Evolutionary conservation across 2,329 filamentous ascomycete genomes (phyloP).

Genomic region (Fusarium verrucosum): DNA sequence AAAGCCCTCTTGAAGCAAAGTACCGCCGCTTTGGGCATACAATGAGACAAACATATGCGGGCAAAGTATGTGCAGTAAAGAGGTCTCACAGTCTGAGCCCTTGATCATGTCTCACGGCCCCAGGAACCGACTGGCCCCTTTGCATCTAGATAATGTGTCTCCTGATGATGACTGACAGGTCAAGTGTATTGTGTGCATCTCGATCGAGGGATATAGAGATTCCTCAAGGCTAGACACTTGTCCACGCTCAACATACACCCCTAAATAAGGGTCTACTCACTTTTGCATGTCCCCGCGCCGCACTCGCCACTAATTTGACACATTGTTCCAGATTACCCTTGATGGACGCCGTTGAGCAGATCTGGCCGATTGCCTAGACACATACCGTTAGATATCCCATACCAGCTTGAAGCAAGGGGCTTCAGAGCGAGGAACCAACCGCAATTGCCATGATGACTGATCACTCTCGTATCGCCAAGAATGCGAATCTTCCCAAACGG

Average conservation of each 20-base stretch:
- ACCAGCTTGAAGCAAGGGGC: constrained; percentile 27
- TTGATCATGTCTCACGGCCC: constrained; percentile 36
- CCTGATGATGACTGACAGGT: constrained; percentile 11
- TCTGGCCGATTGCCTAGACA: constrained; percentile 82
- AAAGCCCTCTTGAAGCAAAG: constrained; percentile 11
- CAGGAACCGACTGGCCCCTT: constrained; percentile 22
- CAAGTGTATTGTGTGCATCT: constrained; percentile 6
- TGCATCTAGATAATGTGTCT: constrained; percentile 3
- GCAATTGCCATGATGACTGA: constrained; percentile 41
- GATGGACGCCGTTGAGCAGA: constrained; percentile 85
- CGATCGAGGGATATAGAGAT: constrained; percentile 28
- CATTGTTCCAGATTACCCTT: constrained; percentile 83
- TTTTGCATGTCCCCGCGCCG: constrained; percentile 79
- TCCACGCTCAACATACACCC: constrained; percentile 6
- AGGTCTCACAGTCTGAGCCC: constrained; percentile 24
- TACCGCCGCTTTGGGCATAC: constrained; percentile 21
- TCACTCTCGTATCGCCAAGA: constrained; percentile 5
- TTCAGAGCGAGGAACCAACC: constrained; percentile 30
- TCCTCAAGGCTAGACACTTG: constrained; percentile 16
- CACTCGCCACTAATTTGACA: constrained; percentile 74
- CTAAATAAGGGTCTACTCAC: constrained; percentile 57
- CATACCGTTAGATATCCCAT: constrained; percentile 21
- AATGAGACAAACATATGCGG: not conserved
- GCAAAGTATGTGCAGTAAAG: constrained; percentile 1
- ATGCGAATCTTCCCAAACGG: not conserved